These are phyloP conservation scores for Scheffersomyces stipitis DNA, from an alignment of 805 yeast species.

Conservation along the genomic window DNA sequence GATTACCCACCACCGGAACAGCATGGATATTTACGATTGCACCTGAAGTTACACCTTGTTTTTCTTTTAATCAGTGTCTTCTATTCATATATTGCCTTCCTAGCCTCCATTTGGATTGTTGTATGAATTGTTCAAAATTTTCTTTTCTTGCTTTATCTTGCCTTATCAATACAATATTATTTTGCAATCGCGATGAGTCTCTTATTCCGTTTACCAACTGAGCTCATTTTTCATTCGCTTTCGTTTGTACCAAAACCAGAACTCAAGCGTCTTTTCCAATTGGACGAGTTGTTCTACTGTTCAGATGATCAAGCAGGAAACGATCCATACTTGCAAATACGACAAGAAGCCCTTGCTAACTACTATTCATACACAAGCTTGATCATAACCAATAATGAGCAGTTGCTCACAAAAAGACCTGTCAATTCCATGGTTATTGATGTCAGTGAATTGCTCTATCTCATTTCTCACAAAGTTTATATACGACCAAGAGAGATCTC, in stretches of 20 bases:
- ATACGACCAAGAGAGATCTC: conserved; percentile 21
- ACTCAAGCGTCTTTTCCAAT: conserved; percentile 13
- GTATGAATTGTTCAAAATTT: too few relatives aligned
- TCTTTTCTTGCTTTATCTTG: too few relatives aligned
- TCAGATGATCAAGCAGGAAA: neutral
- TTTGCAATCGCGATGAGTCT: conserved; percentile 6
- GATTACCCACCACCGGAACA: too few relatives aligned
- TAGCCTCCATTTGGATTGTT: too few relatives aligned
- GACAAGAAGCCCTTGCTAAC: conserved; percentile 14
- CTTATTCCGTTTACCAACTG: conserved; percentile 15
- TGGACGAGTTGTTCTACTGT: neutral
- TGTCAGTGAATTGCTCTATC: conserved; percentile 14
- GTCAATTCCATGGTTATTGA: too few relatives aligned
- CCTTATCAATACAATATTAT: too few relatives aligned
- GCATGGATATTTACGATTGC: too few relatives aligned
- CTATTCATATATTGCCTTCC: too few relatives aligned
- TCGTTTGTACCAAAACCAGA: conserved; percentile 11
- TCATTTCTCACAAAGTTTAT: conserved; percentile 13
- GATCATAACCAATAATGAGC: conserved; percentile 10
- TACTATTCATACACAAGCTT: conserved; percentile 8
- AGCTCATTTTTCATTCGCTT: conserved; percentile 14
- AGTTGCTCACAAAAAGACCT: conserved; percentile 2
- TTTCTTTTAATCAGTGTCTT: too few relatives aligned
- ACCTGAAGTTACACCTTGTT: too few relatives aligned
- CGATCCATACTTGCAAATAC: conserved; percentile 8